Conservation (phyloP, 306 rosid genomes). For the Trifolium pratense region DNA sequence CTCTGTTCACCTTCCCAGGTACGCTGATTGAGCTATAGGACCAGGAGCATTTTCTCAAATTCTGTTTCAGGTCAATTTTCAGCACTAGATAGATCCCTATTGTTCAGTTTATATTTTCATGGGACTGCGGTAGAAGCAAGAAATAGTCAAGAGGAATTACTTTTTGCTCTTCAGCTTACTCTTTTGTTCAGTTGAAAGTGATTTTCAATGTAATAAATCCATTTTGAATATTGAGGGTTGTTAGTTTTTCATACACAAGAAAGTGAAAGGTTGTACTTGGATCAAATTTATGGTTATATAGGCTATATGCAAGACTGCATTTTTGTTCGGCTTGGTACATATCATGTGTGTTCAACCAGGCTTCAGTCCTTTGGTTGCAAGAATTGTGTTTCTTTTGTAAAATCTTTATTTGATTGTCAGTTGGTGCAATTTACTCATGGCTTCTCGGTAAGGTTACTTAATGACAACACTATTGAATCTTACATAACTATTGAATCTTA, state of each 20-base stretch:
- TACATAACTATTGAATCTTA: neutral
- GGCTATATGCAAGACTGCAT: constrained; percentile 32
- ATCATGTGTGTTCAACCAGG: constrained; percentile 31
- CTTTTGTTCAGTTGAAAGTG: constrained; percentile 34
- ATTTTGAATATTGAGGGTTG: constrained; percentile 37
- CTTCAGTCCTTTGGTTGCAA: constrained; percentile 34
- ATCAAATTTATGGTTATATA: constrained; percentile 31
- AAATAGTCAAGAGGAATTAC: constrained; percentile 42
- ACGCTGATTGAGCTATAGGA: constrained; percentile 59
- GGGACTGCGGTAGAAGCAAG: constrained; percentile 41
- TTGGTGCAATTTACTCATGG: constrained; percentile 27
- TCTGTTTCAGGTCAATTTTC: constrained; percentile 48
- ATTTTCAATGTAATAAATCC: constrained; percentile 45
- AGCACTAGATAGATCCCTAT: constrained; percentile 42
- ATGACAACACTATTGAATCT: neutral
- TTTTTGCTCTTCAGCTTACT: constrained; percentile 37
- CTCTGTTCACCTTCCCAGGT: constrained; percentile 83
- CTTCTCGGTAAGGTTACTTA: neutral
- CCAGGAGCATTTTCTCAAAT: constrained; percentile 44
- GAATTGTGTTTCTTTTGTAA: constrained; percentile 26
- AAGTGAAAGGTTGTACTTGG: constrained; percentile 45
- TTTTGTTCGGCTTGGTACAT: constrained; percentile 42
- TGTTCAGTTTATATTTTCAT: constrained; percentile 35
- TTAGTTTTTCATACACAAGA: constrained; percentile 46
- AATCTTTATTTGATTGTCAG: constrained; percentile 32